phyloP scores from a whole-genome alignment of 2,329 filamentous ascomycete genomes.

The Pseudogymnoascus sp. region DNA sequence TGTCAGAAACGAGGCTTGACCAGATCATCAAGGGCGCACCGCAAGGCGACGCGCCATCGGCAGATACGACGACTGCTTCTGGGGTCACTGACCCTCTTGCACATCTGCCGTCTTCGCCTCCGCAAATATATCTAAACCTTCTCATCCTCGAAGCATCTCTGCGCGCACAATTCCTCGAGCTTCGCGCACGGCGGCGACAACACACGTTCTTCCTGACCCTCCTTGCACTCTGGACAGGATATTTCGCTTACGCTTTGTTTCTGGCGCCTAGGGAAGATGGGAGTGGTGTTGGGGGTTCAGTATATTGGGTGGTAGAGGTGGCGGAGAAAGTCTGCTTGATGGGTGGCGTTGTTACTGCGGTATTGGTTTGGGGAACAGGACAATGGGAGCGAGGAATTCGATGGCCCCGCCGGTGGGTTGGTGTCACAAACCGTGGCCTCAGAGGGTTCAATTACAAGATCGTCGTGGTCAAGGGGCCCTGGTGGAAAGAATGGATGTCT shows the following conservation, averaged over 20 bases:
- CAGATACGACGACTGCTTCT: constrained; percentile 23
- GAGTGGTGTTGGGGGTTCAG: constrained; percentile 77
- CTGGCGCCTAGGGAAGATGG: constrained; percentile 95
- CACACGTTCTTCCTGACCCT: constrained; percentile 87
- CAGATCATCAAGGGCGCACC: constrained; percentile 88
- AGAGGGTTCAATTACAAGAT: constrained; percentile 94
- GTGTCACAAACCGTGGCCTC: constrained; percentile 79
- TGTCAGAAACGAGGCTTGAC: constrained; percentile 38
- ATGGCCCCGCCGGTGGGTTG: constrained; percentile 89
- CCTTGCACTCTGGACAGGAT: constrained; percentile 68
- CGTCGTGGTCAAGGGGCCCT: constrained; percentile 73
- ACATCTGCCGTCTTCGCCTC: constrained; percentile 30
- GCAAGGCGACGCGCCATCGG: constrained; percentile 43
- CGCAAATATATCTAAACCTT: constrained; percentile 84
- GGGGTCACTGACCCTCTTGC: constrained; percentile 35
- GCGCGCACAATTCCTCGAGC: constrained; percentile 82
- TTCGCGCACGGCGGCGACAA: constrained; percentile 78
- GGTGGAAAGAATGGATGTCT: constrained; percentile 69
- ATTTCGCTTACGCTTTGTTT: constrained; percentile 86
- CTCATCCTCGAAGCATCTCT: constrained; percentile 92
- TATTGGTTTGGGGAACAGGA: constrained; percentile 87
- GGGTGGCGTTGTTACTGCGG: constrained; percentile 76
- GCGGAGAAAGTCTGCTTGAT: constrained; percentile 85
- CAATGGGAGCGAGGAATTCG: constrained; percentile 93
- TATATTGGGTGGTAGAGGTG: constrained; percentile 93